Conservation (phyloP, 2,329 filamentous ascomycete species). For the Botryosphaeria dothidea region DNA sequence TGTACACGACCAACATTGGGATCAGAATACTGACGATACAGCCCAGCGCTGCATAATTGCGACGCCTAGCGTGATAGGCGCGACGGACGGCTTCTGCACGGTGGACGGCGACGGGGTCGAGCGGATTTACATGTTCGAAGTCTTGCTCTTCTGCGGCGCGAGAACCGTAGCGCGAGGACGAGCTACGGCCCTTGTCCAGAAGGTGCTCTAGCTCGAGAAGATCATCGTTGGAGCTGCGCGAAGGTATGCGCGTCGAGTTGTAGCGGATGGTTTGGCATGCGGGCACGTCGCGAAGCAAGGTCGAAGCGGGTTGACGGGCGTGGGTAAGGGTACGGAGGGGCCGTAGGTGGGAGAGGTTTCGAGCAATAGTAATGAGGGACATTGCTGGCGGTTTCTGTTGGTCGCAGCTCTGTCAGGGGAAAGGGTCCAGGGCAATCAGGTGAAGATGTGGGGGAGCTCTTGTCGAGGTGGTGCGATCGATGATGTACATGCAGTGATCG, state of each 20-base stretch:
- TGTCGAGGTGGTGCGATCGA: background rate
- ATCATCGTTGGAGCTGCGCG: background rate
- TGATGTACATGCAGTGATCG: constrained; percentile 1
- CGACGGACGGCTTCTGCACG: constrained; percentile 34
- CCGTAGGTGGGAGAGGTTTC: constrained; percentile 32
- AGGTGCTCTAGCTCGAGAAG: constrained; percentile 7
- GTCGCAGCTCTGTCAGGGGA: background rate
- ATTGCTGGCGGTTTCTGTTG: constrained; percentile 1
- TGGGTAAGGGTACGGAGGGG: constrained; percentile 31
- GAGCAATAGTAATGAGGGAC: constrained; percentile 23
- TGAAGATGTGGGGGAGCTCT: constrained; percentile 8
- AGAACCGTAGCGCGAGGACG: constrained; percentile 2
- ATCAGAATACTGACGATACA: constrained; percentile 38
- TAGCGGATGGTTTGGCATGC: constrained; percentile 21
- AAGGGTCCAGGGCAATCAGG: background rate
- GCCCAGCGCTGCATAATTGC: constrained; percentile 37
- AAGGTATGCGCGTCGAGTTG: background rate
- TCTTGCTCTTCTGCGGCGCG: constrained; percentile 13
- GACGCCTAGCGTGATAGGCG: constrained; percentile 27
- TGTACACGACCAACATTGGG: constrained; percentile 35
- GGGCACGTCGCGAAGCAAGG: constrained; percentile 24
- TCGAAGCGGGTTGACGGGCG: constrained; percentile 25
- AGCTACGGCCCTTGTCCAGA: background rate
- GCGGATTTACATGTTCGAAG: constrained; percentile 16
- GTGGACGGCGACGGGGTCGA: constrained; percentile 35